A percentile compares a stretch with the other conserved stretches of the same genome.
Evolutionary conservation across 768 basidiomycete genomes (phyloP).

Genomic region (Boletus rubescentipes): DNA sequence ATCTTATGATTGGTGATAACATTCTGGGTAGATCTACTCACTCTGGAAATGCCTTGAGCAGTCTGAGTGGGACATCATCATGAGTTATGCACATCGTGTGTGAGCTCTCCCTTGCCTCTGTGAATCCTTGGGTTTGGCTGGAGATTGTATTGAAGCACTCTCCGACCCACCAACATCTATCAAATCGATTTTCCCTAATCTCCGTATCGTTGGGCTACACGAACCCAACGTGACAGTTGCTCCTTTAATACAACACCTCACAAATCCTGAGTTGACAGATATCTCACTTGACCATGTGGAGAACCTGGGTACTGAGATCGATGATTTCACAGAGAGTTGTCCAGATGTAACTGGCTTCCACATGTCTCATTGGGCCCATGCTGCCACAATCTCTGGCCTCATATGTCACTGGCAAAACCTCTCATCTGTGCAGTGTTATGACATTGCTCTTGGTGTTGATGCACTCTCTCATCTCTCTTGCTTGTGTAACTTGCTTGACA

Average conservation of each 20-base stretch:
- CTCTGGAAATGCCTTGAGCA: not conserved
- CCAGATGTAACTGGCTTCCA: not conserved
- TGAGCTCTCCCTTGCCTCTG: not conserved
- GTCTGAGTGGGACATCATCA: constrained; percentile 6
- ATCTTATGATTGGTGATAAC: not conserved
- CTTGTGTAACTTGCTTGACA: not conserved
- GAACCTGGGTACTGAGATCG: not conserved
- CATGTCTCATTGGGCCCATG: not conserved
- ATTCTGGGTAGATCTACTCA: not conserved
- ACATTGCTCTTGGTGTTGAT: not conserved
- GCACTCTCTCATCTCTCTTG: constrained; percentile 4
- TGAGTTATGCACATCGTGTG: constrained; percentile 11
- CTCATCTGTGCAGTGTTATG: not conserved
- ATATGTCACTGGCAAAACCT: constrained; percentile 8
- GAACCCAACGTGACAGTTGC: not conserved
- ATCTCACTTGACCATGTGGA: not conserved
- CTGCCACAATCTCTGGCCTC: no score
- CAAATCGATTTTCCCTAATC: constrained; percentile 10
- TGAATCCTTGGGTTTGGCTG: not conserved
- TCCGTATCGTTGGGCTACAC: not conserved
- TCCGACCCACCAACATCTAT: not conserved
- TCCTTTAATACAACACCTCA: constrained; percentile 10
- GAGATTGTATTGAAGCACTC: no score
- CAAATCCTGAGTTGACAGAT: not conserved
- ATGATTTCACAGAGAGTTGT: not conserved